These are phyloP conservation scores for Fusarium graminum DNA, from an alignment of 2,329 filamentous ascomycete genomes.

Conservation along the genomic window DNA sequence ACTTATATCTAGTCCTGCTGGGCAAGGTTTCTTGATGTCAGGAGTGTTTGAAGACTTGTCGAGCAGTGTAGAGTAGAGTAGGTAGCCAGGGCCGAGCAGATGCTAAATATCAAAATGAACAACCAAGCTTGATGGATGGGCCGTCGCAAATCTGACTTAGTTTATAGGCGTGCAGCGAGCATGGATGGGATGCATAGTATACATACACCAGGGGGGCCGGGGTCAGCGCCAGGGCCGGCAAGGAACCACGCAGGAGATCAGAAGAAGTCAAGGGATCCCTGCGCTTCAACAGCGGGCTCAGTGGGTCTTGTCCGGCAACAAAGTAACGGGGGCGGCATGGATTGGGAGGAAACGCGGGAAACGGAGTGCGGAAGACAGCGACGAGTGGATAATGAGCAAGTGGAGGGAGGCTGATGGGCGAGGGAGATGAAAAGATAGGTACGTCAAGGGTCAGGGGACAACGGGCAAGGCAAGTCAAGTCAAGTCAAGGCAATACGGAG, in stretches of 20 bases:
- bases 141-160: slow-evolving; percentile 46
- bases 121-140: slow-evolving; percentile 22
- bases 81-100: slow-evolving; percentile 36
- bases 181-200: slow-evolving; percentile 30
- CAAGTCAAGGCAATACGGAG: slow-evolving; percentile 40
- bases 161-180: slow-evolving; percentile 45
- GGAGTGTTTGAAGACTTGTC: slow-evolving; percentile 22
- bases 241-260: slow-evolving; percentile 48
- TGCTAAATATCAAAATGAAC: slow-evolving; percentile 38
- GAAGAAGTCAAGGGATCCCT: slow-evolving; percentile 42
- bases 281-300: slow-evolving; percentile 43
- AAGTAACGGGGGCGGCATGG: slow-evolving; percentile 26
- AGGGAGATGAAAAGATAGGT: slow-evolving; percentile 39
- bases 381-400: slow-evolving; percentile 19
- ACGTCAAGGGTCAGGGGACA: slow-evolving; percentile 35
- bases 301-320: slow-evolving; percentile 45
- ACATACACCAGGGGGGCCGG: slow-evolving; percentile 28
- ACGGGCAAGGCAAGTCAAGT: slow-evolving; percentile 35
- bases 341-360: slow-evolving; percentile 17
- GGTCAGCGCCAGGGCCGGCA: slow-evolving; percentile 24
- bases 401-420: slow-evolving; percentile 29
- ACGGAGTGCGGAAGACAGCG: slow-evolving; percentile 25
- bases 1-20: slow-evolving; percentile 30
- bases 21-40: slow-evolving; percentile 27
- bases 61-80: slow-evolving; percentile 22